phyloP scores from a whole-genome alignment of 306 rosid genomes.

The Boehmeria nivea region DNA sequence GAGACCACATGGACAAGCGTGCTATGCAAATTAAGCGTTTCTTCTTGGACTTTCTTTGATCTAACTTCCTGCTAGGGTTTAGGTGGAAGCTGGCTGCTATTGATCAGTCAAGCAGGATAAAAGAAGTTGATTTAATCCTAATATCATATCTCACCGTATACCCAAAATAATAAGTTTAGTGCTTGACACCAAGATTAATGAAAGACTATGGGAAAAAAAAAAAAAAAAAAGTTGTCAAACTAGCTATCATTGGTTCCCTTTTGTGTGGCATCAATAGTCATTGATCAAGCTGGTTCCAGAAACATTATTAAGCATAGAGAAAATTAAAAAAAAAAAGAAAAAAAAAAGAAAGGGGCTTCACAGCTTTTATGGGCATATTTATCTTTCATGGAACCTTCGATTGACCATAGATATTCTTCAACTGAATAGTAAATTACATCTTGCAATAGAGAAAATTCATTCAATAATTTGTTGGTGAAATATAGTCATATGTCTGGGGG shows the following conservation, averaged over 20 bases:
- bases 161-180: background rate
- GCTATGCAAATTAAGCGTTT: background rate
- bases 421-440: too few relatives aligned
- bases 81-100: background rate
- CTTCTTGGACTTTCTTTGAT: background rate
- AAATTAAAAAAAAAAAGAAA: too few relatives aligned
- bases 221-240: background rate
- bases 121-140: background rate
- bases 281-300: constrained; percentile 12
- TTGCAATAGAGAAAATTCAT: too few relatives aligned
- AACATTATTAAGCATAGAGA: background rate
- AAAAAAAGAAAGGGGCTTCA: too few relatives aligned
- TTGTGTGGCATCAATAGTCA: too few relatives aligned
- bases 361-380: too few relatives aligned
- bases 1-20: background rate
- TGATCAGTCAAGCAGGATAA: background rate
- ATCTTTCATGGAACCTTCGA: too few relatives aligned
- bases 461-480: too few relatives aligned
- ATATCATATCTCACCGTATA: background rate
- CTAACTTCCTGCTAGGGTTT: background rate
- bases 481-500: too few relatives aligned
- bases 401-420: too few relatives aligned
- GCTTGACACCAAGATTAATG: background rate
- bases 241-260: background rate
- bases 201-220: background rate